phyloP scores from a whole-genome alignment of 129 eudicot genomes.

The Pulicaria dysenterica region DNA sequence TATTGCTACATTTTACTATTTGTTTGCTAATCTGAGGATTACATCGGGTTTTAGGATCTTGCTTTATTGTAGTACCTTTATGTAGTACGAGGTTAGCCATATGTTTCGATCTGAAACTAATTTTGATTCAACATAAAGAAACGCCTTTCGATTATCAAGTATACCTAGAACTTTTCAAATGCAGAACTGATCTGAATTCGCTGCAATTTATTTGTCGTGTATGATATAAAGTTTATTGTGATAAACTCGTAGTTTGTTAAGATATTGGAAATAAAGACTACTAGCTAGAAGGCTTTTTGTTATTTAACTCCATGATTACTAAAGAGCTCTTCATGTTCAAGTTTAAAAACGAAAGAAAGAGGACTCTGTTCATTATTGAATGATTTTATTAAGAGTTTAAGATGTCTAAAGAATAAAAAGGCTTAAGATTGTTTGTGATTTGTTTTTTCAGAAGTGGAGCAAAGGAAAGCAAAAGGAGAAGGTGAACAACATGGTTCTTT shows the following conservation, averaged over 20 bases:
- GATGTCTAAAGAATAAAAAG: not conserved
- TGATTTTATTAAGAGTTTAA: not conserved
- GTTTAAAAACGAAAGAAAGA: not conserved
- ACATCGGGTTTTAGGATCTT: not conserved
- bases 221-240: no score
- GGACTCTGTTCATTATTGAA: not conserved
- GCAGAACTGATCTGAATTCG: no score
- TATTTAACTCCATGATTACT: no score
- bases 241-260: no score
- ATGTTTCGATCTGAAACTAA: not conserved
- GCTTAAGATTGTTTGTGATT: constrained; percentile 1
- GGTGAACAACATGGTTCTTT: constrained; percentile 97
- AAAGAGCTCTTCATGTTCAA: not conserved
- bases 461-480: constrained; percentile 99
- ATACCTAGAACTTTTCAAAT: no score
- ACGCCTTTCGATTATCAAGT: no score
- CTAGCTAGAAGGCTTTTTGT: no score
- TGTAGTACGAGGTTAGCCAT: constrained; percentile 2
- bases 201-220: no score
- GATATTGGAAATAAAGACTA: no score
- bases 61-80: not conserved
- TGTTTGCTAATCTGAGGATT: constrained; percentile 1
- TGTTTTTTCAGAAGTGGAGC: constrained; percentile 84
- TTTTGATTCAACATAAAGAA: no score
- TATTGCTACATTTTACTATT: not conserved